Base-by-base conservation (phyloP, 176 grass and related monocot genomes). In the Carex parvula region DNA sequence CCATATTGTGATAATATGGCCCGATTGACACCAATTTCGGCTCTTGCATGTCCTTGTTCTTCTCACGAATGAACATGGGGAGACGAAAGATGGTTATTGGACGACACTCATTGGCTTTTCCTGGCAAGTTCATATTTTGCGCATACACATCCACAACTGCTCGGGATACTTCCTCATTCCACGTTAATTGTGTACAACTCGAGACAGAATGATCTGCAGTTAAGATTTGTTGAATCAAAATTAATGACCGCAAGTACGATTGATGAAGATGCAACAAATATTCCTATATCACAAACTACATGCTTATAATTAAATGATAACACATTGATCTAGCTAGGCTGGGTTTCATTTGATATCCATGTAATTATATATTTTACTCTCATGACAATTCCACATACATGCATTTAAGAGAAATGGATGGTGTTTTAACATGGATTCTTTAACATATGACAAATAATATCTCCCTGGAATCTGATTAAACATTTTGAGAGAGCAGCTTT, bases 11-110 rank as follows among this genome's bases (percentile, higher is more conserved):
- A 68, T 89, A 84, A 63, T 89, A 89, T 52, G 87, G 87, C 1
- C 87, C 87, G 53, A 89, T 75, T 1, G 87, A 85, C 50, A 88
- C 83, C 59, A 81, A 62, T 42, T 81, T 81, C 3, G 79, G 79
- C 35, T 81, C 37, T 1, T 81, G 60, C 35, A 81, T 44, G 1
- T 59, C 60, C 41, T 50, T 81, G 37, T 64, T 81, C 33, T 44
- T 63, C 20, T 39, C 24, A 15, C 37, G 79, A 20, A 81, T 44
- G 59, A 65, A 81, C 17, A 14, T 15, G 5, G 79, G 79, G 18
- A 81, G 58, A 44, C 37, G 79, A 65, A 81, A 81, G 20, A 81
- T 81, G 39, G 79, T 81, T 60, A 73, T 73, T 73, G 70, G 42
- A 12, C 70, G 9, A n/a, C 70, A 73, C 3, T 73, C 42, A 13